Evolutionary conservation across 805 yeast species (phyloP).

Genomic region (Barnettozyma populi): DNA sequence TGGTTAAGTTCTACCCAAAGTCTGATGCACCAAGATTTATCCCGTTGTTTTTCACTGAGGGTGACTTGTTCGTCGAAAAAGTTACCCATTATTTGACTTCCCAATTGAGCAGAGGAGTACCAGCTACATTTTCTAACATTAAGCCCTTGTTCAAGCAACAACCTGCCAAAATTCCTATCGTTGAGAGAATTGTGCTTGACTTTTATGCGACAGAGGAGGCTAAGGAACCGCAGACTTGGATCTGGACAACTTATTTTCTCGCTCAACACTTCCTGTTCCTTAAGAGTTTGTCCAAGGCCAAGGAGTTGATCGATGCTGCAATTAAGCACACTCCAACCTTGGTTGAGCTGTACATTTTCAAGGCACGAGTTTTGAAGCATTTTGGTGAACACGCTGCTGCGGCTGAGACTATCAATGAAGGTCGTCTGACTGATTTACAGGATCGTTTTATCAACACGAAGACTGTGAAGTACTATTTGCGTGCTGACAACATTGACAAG

Average conservation of each 20-base stretch:
- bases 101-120: slow-evolving; percentile 76
- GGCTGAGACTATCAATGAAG: slow-evolving; percentile 58
- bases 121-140: slow-evolving; percentile 81
- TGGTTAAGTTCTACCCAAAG: slow-evolving; percentile 69
- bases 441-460: slow-evolving; percentile 91
- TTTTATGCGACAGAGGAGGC: slow-evolving; percentile 29
- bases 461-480: slow-evolving; percentile 72
- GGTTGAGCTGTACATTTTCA: slow-evolving; percentile 74
- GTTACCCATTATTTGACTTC: slow-evolving; percentile 49
- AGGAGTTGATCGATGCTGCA: slow-evolving; percentile 53
- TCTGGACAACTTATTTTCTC: slow-evolving; percentile 74
- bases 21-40: slow-evolving; percentile 75
- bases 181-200: slow-evolving; percentile 50
- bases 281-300: slow-evolving; percentile 50
- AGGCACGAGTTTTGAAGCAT: slow-evolving; percentile 77
- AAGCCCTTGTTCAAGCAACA: slow-evolving; percentile 67
- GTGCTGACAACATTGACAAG: slow-evolving; percentile 68
- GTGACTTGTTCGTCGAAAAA: slow-evolving; percentile 43
- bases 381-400: slow-evolving; percentile 59
- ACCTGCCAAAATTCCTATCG: slow-evolving; percentile 27
- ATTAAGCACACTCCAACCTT: slow-evolving; percentile 73
- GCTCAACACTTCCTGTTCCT: slow-evolving; percentile 69
- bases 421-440: slow-evolving; percentile 73
- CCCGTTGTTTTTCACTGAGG: slow-evolving; percentile 68
- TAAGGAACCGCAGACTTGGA: slow-evolving; percentile 30